Percentiles rank a stretch among this genome's conserved stretches.
These are phyloP conservation scores for Aegilops umbellulata DNA, from an alignment of 176 grass and related monocot genomes.

Conservation along the genomic window DNA sequence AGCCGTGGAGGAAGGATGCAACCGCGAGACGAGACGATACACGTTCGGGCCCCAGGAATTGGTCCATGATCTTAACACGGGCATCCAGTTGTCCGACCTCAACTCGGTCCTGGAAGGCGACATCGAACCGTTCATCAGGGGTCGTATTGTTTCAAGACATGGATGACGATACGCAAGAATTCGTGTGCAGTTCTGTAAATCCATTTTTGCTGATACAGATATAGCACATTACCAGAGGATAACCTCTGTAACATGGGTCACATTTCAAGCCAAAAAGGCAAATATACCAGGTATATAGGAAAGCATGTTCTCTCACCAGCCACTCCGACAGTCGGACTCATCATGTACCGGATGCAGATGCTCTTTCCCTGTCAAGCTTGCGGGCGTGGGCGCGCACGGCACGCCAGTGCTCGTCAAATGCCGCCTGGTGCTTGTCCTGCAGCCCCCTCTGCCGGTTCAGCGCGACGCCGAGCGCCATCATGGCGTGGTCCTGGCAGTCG, in stretches of 20 bases:
- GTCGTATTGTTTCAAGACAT: constrained; percentile 55
- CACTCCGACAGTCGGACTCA: neutral
- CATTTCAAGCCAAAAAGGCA: constrained; percentile 23
- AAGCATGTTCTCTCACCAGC: neutral
- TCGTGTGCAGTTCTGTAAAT: constrained; percentile 15
- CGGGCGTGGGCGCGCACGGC: neutral
- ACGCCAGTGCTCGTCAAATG: constrained; percentile 11
- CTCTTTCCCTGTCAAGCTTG: constrained; percentile 30
- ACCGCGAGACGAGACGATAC: constrained; percentile 62
- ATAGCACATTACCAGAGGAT: constrained; percentile 13
- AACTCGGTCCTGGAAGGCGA: constrained; percentile 73
- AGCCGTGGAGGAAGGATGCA: constrained; percentile 27
- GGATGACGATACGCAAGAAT: constrained; percentile 11
- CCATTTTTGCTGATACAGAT: constrained; percentile 12
- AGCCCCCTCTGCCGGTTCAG: neutral
- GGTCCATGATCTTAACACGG: constrained; percentile 75
- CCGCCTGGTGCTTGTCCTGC: neutral
- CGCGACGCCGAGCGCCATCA: constrained; percentile 9
- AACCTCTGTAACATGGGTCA: constrained; percentile 29
- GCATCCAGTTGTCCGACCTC: constrained; percentile 61
- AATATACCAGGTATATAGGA: constrained; percentile 10
- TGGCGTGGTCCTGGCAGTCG: constrained; percentile 37
- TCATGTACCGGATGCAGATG: neutral
- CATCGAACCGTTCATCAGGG: constrained; percentile 69
- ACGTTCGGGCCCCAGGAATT: constrained; percentile 61